Percentiles rank a stretch among this genome's conserved stretches.
These are phyloP conservation scores for Penicillium crustosum DNA, from an alignment of 2,329 filamentous ascomycete species.

Conservation along the genomic window DNA sequence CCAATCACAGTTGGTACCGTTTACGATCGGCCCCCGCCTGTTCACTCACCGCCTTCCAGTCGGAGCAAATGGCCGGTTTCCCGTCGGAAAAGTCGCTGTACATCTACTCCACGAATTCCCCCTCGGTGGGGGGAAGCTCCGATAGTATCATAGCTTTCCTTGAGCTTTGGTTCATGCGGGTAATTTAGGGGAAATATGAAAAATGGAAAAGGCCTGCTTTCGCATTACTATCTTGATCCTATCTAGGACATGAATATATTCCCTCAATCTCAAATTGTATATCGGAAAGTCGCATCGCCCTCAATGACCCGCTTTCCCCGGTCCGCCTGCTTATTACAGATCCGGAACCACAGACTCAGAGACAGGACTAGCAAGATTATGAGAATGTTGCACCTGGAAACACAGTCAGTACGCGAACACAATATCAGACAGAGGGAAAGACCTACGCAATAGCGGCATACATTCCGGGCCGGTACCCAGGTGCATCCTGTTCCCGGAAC, in stretches of 20 bases:
- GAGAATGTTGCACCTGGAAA: slow-evolving; percentile 34
- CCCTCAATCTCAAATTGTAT: slow-evolving; percentile 30
- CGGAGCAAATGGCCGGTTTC: slow-evolving; percentile 10
- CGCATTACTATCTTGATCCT: background rate
- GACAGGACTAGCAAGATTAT: slow-evolving; percentile 31
- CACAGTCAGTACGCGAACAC: slow-evolving; percentile 7
- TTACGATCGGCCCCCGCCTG: background rate
- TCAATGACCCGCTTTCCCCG: slow-evolving; percentile 38
- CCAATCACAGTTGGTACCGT: background rate
- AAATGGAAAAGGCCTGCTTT: background rate
- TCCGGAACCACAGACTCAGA: slow-evolving; percentile 35
- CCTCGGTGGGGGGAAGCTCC: background rate
- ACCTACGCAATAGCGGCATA: slow-evolving; percentile 36
- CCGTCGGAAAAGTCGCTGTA: slow-evolving; percentile 19
- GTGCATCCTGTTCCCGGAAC: slow-evolving; percentile 55
- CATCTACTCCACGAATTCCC: slow-evolving; percentile 4
- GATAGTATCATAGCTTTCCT: background rate
- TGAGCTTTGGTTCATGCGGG: background rate
- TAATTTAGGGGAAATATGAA: background rate
- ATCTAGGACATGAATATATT: background rate
- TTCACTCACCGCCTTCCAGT: background rate
- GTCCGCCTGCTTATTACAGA: slow-evolving; percentile 37
- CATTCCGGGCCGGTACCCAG: slow-evolving; percentile 37
- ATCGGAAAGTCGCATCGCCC: slow-evolving; percentile 38
- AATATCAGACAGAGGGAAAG: background rate